These are phyloP conservation scores for Chrysanthemum makinoi DNA, from an alignment of 129 eudicot genomes.

Conservation along the genomic window DNA sequence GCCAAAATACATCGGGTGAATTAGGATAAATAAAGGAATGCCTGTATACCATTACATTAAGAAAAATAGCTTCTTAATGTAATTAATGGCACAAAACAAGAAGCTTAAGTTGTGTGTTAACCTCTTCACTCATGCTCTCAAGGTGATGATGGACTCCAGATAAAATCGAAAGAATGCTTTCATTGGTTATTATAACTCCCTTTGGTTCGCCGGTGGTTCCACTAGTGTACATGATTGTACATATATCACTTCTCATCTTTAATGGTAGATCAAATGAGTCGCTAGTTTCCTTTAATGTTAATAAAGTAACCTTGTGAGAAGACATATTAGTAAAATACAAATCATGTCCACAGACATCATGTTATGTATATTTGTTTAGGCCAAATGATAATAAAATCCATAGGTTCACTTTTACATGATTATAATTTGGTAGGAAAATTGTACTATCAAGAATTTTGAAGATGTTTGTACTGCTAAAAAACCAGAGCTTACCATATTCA, in stretches of 20 bases:
- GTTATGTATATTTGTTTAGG: too few relatives aligned
- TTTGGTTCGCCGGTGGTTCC: constrained; percentile 98
- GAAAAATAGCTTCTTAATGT: background rate
- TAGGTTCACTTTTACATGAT: too few relatives aligned
- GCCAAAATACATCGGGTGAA: constrained; percentile 7
- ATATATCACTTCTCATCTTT: constrained; percentile 72
- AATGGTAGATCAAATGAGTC: constrained; percentile 54
- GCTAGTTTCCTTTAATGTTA: constrained; percentile 40
- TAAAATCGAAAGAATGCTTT: constrained; percentile 73
- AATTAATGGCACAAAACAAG: constrained; percentile 6
- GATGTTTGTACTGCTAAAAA: background rate
- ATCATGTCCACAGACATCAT: too few relatives aligned
- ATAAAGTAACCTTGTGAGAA: background rate
- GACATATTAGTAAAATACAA: background rate
- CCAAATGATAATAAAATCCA: too few relatives aligned
- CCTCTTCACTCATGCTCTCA: constrained; percentile 81
- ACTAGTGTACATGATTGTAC: constrained; percentile 95
- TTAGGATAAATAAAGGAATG: background rate
- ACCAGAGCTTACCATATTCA: constrained; percentile 53
- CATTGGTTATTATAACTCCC: constrained; percentile 84
- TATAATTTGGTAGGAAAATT: too few relatives aligned
- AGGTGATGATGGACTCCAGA: constrained; percentile 73
- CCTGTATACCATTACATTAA: background rate
- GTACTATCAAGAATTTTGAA: background rate
- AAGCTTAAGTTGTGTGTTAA: constrained; percentile 16